Evolutionary conservation across 2,329 filamentous ascomycete species (phyloP).

Genomic region (Fusarium musae): DNA sequence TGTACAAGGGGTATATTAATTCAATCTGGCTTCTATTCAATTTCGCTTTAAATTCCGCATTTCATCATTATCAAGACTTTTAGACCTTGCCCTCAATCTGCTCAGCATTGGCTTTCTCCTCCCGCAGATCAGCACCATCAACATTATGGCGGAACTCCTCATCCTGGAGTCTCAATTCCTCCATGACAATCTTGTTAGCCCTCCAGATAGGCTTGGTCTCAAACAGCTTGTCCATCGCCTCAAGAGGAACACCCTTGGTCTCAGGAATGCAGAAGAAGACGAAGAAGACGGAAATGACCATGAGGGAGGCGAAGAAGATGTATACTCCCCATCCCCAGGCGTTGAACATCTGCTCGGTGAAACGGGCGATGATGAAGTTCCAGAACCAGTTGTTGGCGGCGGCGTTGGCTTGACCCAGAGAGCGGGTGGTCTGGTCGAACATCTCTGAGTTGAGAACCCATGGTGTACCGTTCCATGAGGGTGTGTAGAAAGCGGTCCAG

Average conservation of each 20-base stretch:
- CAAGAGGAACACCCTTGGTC: constrained; percentile 73
- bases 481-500: constrained; percentile 71
- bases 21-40: background rate
- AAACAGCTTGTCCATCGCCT: constrained; percentile 73
- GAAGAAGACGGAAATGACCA: constrained; percentile 67
- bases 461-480: constrained; percentile 77
- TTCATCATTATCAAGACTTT: background rate
- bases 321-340: constrained; percentile 72
- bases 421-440: constrained; percentile 72
- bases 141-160: constrained; percentile 49
- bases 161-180: constrained; percentile 52
- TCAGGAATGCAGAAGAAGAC: constrained; percentile 73
- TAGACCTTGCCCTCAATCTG: constrained; percentile 40
- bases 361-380: constrained; percentile 76
- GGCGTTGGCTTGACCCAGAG: constrained; percentile 77
- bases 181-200: constrained; percentile 58
- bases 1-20: background rate
- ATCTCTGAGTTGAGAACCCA: constrained; percentile 83
- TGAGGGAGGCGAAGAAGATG: constrained; percentile 74
- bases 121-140: constrained; percentile 41
- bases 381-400: constrained; percentile 78
- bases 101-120: constrained; percentile 45
- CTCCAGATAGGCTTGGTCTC: constrained; percentile 57
- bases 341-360: constrained; percentile 73
- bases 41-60: background rate